Conservation (phyloP, 2,329 filamentous ascomycete species). For the Aspergillus ruber region DNA sequence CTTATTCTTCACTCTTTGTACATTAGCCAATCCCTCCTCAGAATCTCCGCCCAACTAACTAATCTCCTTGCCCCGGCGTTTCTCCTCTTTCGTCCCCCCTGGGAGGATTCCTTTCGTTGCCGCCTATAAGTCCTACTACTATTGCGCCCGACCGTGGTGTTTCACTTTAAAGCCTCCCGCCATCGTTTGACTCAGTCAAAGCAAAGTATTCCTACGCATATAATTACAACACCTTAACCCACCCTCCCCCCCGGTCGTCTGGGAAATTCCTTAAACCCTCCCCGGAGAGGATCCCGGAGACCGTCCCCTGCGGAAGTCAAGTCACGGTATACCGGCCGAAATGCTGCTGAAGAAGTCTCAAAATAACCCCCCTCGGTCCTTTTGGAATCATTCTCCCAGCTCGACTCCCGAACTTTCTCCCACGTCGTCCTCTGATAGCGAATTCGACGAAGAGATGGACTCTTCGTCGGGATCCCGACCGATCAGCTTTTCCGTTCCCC, state of each 20-base stretch:
- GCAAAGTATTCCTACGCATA: too few relatives aligned
- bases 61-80: background rate
- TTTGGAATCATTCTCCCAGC: conserved; percentile 35
- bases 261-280: background rate
- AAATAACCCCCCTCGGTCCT: conserved; percentile 31
- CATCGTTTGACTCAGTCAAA: too few relatives aligned
- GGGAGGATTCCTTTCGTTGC: background rate
- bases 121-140: background rate
- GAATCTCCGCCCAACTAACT: background rate
- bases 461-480: conserved; percentile 35
- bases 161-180: too few relatives aligned
- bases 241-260: background rate
- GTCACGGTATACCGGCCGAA: conserved; percentile 20
- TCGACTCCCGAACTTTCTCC: conserved; percentile 42
- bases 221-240: too few relatives aligned
- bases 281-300: too few relatives aligned
- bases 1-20: too few relatives aligned
- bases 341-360: conserved; percentile 26
- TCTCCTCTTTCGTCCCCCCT: background rate
- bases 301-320: too few relatives aligned
- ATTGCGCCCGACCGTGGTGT: background rate
- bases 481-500: conserved; percentile 36
- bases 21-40: too few relatives aligned
- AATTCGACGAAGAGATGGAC: conserved; percentile 42
- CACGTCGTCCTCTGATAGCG: conserved; percentile 33